These are phyloP conservation scores for Allium sativum DNA, from an alignment of 106 monocot species.

Conservation along the genomic window DNA sequence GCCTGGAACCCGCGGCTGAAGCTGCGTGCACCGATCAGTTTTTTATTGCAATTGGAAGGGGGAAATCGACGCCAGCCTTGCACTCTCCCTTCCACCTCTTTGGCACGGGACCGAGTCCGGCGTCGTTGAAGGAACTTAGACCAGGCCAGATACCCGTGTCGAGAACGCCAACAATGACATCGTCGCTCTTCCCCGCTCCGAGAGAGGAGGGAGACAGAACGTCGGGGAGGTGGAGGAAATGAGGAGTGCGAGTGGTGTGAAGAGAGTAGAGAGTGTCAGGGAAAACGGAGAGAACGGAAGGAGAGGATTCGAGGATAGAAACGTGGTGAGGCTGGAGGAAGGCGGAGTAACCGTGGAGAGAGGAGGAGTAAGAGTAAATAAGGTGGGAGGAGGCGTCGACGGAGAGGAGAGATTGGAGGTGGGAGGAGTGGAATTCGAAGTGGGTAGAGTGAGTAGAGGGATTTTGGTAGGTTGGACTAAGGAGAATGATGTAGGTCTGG, in stretches of 20 bases:
- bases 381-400: conserved; percentile 31
- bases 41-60: conserved; percentile 32
- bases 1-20: conserved; percentile 37
- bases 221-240: conserved; percentile 8
- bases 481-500: conserved; percentile 39
- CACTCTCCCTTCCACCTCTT: conserved; percentile 28
- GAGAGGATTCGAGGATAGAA: conserved; percentile 21
- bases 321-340: conserved; percentile 23
- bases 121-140: conserved; percentile 28
- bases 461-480: conserved; percentile 23
- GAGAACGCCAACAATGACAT: conserved; percentile 42
- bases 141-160: conserved; percentile 66
- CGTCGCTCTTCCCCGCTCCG: too few species aligned
- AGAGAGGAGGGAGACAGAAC: neutral
- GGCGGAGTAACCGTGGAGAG: conserved; percentile 21
- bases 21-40: conserved; percentile 55
- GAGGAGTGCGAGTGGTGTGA: conserved; percentile 30
- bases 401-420: conserved; percentile 47
- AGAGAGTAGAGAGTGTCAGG: conserved; percentile 30
- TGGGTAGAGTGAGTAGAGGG: conserved; percentile 23
- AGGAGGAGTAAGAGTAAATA: conserved; percentile 34
- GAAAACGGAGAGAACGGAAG: conserved; percentile 18
- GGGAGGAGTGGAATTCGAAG: conserved; percentile 28
- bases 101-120: conserved; percentile 25
- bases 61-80: conserved; percentile 32